Evolutionary conservation across 768 basidiomycete genomes (phyloP), one percentile per base, ranked within the genome.

Genomic region (Cyclocybe aegerita): DNA sequence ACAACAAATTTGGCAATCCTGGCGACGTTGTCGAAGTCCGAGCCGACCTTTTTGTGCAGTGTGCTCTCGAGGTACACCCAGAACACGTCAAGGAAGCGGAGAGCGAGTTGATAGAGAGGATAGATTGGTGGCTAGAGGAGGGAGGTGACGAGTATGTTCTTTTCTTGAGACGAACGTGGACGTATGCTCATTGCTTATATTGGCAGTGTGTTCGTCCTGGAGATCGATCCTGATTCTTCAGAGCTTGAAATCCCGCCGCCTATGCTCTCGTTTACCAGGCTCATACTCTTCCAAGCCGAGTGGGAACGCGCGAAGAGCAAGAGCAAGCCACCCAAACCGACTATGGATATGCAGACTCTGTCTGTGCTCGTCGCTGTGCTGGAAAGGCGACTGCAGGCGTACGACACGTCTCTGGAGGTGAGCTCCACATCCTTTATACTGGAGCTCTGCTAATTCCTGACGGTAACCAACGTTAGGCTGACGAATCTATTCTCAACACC

Each of bases 111-210:
- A 70, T 77, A 55, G 82, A 83, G 57, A 79, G 92, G 35, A 86
- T 97, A 7, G 91, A 98, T 53, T 97, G 90, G 85, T 94, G 94
- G 90, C 71, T 98, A 9, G 93, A 97, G 55, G 80, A 86, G 62
- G 90, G 87, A 2, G 88, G 88, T 14, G 93, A 96, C 56, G 94
- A 97, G 93, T 94, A 62, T 56, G 85, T 73, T 30, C 29, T 47
- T 36, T 43, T 36, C 31, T 35, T 40, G 37, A 42, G 34, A 17
- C 29, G 16, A 32, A 47, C 39, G 34, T 36, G 12, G 49, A 17
- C 30, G 46, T 16, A 35, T 32, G 45, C 37, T 32, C 4, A 30
- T 57, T 3, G 31, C 37, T 32, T 14, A 16, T n/a, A 9, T 46
- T 6, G 30, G 11, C 49, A 87, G 85, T 57, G 73, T 80, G 1